These are phyloP conservation scores for Wickerhamiella sorbophila DNA, from an alignment of 805 yeast species.

Conservation along the genomic window DNA sequence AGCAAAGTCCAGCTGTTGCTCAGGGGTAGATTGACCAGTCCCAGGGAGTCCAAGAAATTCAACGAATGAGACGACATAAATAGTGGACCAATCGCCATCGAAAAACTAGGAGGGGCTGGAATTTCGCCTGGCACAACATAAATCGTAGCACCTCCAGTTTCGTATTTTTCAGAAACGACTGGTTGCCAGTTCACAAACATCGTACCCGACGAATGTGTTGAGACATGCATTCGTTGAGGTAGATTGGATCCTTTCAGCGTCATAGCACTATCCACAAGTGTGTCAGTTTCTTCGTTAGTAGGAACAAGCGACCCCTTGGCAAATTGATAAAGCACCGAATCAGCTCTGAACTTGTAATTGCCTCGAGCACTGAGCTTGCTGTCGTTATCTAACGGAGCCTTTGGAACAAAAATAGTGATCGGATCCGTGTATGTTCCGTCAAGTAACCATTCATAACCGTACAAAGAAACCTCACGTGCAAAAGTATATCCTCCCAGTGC, in stretches of 20 bases:
- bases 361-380: neutral
- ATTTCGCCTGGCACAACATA: slow-evolving; percentile 49
- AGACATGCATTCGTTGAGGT: slow-evolving; percentile 47
- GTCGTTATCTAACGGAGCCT: slow-evolving; percentile 3
- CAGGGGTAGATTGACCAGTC: slow-evolving; percentile 38
- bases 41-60: slow-evolving; percentile 38
- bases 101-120: slow-evolving; percentile 47
- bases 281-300: neutral
- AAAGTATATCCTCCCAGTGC: slow-evolving; percentile 48
- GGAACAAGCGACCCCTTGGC: slow-evolving; percentile 29
- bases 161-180: slow-evolving; percentile 30
- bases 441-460: slow-evolving; percentile 41
- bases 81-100: slow-evolving; percentile 49
- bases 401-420: slow-evolving; percentile 51
- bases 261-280: slow-evolving; percentile 25
- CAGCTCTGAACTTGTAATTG: neutral
- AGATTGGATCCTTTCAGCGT: slow-evolving; percentile 39
- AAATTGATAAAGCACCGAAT: slow-evolving; percentile 49
- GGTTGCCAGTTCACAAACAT: slow-evolving; percentile 41
- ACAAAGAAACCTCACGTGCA: slow-evolving; percentile 54
- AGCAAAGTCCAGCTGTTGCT: slow-evolving; percentile 57
- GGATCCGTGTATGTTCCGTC: slow-evolving; percentile 33
- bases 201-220: slow-evolving; percentile 23
- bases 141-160: slow-evolving; percentile 51
- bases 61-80: slow-evolving; percentile 53